Evolutionary conservation across 1,284 basidiomycete genomes (phyloP).

Genomic region (Trichosporon asahii): DNA sequence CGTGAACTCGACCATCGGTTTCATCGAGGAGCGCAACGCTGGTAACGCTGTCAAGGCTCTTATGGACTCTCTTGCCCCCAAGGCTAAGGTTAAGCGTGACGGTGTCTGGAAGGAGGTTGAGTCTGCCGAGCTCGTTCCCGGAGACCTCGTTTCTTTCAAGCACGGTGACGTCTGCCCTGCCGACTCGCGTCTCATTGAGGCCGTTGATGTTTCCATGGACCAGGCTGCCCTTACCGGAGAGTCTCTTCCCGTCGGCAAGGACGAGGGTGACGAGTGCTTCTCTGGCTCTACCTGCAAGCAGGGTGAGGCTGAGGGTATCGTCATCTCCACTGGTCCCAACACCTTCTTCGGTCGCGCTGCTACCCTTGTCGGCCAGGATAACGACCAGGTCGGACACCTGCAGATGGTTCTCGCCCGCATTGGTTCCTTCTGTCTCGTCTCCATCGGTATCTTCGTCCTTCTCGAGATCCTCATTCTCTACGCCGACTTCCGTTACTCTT

Average conservation of each 20-base stretch:
- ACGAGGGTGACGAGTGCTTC: slow-evolving; percentile 91
- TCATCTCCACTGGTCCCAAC: slow-evolving; percentile 93
- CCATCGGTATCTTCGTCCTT: slow-evolving; percentile 87
- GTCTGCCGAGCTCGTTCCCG: slow-evolving; percentile 79
- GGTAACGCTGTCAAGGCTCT: slow-evolving; percentile 98
- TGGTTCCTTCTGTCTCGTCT: slow-evolving; percentile 89
- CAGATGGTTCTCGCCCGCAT: slow-evolving; percentile 96
- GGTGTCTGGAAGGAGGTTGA: slow-evolving; percentile 85
- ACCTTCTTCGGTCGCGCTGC: slow-evolving; percentile 95
- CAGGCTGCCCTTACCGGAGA: slow-evolving; percentile 95
- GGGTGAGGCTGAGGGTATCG: slow-evolving; percentile 94
- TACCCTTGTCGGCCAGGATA: slow-evolving; percentile 89
- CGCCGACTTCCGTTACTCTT: slow-evolving; percentile 78
- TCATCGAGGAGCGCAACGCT: slow-evolving; percentile 94
- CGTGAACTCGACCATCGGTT: slow-evolving; percentile 96
- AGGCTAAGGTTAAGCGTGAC: slow-evolving; percentile 84
- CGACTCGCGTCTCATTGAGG: slow-evolving; percentile 90
- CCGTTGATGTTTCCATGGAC: slow-evolving; percentile 93
- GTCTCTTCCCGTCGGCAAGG: slow-evolving; percentile 87
- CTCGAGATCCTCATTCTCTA: slow-evolving; percentile 86
- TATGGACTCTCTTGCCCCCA: slow-evolving; percentile 98
- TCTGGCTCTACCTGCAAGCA: slow-evolving; percentile 97
- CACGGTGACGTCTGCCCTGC: slow-evolving; percentile 96
- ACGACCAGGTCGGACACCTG: slow-evolving; percentile 94
- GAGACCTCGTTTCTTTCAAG: slow-evolving; percentile 94